Evolutionary conservation across 345 rosid genomes (phyloP), one percentile per base, ranked within the genome.

Genomic region (Eucalyptus cloeziana): DNA sequence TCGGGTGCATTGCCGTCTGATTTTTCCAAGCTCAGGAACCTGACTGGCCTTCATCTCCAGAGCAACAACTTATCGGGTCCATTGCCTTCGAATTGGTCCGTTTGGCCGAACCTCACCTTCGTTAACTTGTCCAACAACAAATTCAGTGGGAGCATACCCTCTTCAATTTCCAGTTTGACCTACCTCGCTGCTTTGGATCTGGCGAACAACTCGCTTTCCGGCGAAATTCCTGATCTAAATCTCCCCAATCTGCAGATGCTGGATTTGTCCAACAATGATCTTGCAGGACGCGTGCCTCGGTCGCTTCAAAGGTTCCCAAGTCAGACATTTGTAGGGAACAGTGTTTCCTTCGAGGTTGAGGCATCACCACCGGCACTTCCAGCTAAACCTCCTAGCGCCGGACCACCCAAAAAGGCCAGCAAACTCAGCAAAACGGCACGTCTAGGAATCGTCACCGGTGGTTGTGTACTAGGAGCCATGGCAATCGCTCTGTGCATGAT

Each of bases 291-390:
- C 27, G 86, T 97, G 52, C 99, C 98, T 2, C 76, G 45, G 54
- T 95, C 98, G 40, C 94, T 98, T 64, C 93, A 90, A 90, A 95
- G 94, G 52, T 98, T 97, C 86, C 98, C 98, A 71, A 89, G 85
- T 50, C 95, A 94, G 87, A 92, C 92, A 17, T 97, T 98, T 88
- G 64, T 47, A 7, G 98, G 98, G 62, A 97, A 97, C 92, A 91
- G 94, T 49, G 87, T 96, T 89, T 90, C 94, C 2, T 89, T 91
- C 10, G 92, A 50, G 5, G 92, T 60, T 86, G 89, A 52, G 87
- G 93, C 91, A 43, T 45, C 81, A 49, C 92, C 97, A 86, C 95
- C 93, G 37, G 87, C 93, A 80, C 88, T 88, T 51, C 88, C 91
- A 51, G 88, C 91, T 33, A 89, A 88, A 88, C 94, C 97, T 62